A percentile compares a stretch with the other conserved stretches of the same genome.
These are phyloP conservation scores for Phialophora macrospora DNA, from an alignment of 2,329 filamentous ascomycete species.

Conservation along the genomic window DNA sequence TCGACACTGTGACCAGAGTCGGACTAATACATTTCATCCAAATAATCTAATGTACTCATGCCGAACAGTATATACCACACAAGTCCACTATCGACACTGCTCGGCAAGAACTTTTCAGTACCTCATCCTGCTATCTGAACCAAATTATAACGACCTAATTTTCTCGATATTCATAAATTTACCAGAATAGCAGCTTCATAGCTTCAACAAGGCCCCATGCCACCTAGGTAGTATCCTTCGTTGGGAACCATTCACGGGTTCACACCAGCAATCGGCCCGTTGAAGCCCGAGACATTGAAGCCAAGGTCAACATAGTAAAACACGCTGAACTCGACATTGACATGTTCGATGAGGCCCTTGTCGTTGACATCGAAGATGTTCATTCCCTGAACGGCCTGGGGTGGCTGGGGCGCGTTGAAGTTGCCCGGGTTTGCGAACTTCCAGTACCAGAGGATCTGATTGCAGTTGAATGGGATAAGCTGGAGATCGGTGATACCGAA, in stretches of 20 bases:
- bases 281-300: conserved; percentile 18
- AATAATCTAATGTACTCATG: not conserved
- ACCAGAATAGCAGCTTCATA: not conserved
- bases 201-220: not conserved
- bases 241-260: conserved; percentile 5
- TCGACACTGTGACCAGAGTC: not conserved
- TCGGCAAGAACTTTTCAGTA: not conserved
- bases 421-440: conserved; percentile 17
- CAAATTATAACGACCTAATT: not conserved
- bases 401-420: conserved; percentile 13
- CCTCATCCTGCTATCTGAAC: not conserved
- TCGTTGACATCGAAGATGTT: conserved; percentile 20
- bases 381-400: conserved; percentile 13
- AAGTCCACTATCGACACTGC: not conserved
- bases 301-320: conserved; percentile 20
- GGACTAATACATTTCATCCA: not conserved
- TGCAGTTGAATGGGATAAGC: conserved; percentile 15
- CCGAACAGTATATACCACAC: not conserved
- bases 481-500: conserved; percentile 16
- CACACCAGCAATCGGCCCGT: conserved; percentile 12
- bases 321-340: conserved; percentile 18
- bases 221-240: not conserved
- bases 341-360: conserved; percentile 13
- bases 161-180: not conserved
- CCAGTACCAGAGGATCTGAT: conserved; percentile 20